Base-by-base conservation (phyloP, 345 rosid genomes). In the Laguncularia racemosa region DNA sequence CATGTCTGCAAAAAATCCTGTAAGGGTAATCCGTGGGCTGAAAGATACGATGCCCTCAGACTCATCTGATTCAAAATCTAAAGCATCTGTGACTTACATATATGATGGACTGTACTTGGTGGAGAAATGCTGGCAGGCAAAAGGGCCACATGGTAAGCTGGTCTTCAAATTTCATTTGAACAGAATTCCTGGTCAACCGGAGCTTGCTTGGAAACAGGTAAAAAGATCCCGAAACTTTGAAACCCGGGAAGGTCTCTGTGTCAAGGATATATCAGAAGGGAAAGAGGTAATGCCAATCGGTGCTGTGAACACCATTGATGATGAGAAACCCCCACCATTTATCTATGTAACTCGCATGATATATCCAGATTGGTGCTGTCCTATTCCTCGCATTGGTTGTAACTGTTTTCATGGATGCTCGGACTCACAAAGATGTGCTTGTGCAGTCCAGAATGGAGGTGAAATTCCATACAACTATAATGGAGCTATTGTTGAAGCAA, bases 51-150 rank as follows among this genome's bases (percentile, higher is more conserved):
- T 73, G 59, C 57, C 64, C 12, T 68, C 78, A 16, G 78, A 67
- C 55, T 73, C 80, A 20, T 43, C 61, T 0, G 80, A 74, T 55
- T 51, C 67, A 23, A 81, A 62, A 71, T 65, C 18, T 15, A 68
- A 21, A 20, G 2, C 51, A 13, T 59, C 56, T 45, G 68, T 58
- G 58, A 67, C 69, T 16, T 91, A 91, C 61, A 67, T 77, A 8
- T 91, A 88, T 47, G 85, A 79, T 75, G 96, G 96, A n/a, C 74
- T 91, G 12, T 86, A 91, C 61, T 12, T 75, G 61, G 95, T 88
- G 69, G 77, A 84, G 9, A 56, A 75, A 16, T 62, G 11, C 38
- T 76, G 85, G 90, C 73, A 70, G 50, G 87, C 76, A 64, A 18
- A n/a, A 1, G 95, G 82, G 16, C 74, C 78, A 14, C 84, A 81